Conservation (phyloP, 1,284 basidiomycete species). For the Apiotrichum veenhuisii region DNA sequence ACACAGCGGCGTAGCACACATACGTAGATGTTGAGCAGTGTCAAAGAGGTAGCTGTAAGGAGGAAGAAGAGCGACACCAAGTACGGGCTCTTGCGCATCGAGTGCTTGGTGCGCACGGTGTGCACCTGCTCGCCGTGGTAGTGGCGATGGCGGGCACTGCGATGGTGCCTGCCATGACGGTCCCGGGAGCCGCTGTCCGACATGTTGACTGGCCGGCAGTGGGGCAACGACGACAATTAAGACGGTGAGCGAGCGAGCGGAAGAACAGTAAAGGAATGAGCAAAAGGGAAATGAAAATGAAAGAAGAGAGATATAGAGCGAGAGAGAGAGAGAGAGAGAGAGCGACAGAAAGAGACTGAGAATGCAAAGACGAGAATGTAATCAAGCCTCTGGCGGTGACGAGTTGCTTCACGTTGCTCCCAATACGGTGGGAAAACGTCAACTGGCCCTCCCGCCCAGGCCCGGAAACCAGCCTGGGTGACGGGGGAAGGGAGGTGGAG, state of each 20-base stretch:
- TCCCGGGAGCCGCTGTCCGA: neutral
- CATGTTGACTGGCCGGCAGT: conserved; percentile 15
- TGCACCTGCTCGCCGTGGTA: neutral
- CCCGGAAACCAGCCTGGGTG: no score
- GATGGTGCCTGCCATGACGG: neutral
- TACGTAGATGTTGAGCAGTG: conserved; percentile 45
- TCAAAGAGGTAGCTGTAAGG: conserved; percentile 41
- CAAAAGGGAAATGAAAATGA: no score
- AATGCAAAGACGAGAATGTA: no score
- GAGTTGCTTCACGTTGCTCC: no score
- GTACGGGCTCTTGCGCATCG: conserved; percentile 46
- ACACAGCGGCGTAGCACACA: conserved; percentile 2
- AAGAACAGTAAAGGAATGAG: neutral
- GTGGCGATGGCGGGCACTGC: neutral
- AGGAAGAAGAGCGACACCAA: conserved; percentile 43
- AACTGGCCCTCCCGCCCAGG: no score
- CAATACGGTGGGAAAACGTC: neutral
- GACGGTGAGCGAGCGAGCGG: neutral
- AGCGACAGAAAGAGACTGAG: no score
- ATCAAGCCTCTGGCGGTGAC: no score
- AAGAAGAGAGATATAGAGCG: no score
- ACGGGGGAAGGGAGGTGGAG: no score
- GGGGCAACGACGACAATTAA: neutral
- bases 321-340: no score
- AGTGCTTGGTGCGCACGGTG: conserved; percentile 25